phyloP scores from a whole-genome alignment of 495 filamentous ascomycete genomes.

The Penicillium cataractarum region DNA sequence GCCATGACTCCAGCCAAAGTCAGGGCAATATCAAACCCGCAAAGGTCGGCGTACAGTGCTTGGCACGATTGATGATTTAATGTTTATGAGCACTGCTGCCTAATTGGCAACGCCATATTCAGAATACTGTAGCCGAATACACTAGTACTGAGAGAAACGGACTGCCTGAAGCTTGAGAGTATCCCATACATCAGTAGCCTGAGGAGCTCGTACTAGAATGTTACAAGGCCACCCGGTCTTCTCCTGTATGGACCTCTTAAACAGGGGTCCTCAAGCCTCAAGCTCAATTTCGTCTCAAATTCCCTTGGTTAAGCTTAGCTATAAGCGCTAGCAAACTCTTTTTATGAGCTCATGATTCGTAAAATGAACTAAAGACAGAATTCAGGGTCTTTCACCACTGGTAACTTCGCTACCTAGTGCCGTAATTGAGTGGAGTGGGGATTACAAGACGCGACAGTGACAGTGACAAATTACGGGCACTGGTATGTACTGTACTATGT shows the following conservation, averaged over 20 bases:
- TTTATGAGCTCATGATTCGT: not conserved
- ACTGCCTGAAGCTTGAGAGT: not conserved
- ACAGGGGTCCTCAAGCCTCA: not conserved
- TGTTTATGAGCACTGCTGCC: not conserved
- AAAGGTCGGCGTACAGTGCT: not conserved
- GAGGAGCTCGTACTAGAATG: not conserved
- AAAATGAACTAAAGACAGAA: not conserved
- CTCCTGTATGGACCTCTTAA: not conserved
- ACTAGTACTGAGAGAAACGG: not conserved
- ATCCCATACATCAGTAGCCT: not conserved
- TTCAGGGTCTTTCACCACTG: not conserved
- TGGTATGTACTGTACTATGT: not conserved
- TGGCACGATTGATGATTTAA: not conserved
- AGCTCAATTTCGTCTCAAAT: not conserved
- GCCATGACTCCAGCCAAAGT: not conserved
- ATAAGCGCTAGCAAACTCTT: not conserved
- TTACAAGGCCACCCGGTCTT: not conserved
- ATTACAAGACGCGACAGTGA: not conserved
- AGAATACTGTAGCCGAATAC: not conserved
- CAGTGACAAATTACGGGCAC: not conserved
- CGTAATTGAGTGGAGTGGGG: not conserved
- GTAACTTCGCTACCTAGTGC: not conserved
- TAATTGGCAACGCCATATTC: not conserved
- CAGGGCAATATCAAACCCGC: not conserved
- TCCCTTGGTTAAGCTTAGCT: slow-evolving; percentile 1